A percentile compares a stretch with the other conserved stretches of the same genome.
phyloP scores from a whole-genome alignment of 163 green algal genomes.

The Trebouxia gelatinosa region DNA sequence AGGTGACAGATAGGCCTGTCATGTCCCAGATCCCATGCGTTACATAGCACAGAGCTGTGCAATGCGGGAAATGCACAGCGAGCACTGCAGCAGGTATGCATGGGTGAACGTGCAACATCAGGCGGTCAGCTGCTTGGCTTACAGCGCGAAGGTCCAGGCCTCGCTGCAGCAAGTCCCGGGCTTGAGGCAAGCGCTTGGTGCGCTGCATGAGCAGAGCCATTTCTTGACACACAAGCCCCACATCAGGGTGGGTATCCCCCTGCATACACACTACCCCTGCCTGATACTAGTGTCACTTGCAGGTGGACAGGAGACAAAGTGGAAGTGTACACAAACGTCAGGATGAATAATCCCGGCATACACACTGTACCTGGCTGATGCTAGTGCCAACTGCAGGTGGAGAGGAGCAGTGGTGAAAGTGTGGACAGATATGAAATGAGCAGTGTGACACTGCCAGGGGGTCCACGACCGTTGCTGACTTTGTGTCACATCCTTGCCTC shows the following conservation, averaged over 20 bases:
- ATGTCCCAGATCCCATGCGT: background rate
- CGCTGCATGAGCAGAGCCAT: constrained; percentile 6
- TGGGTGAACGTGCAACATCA: background rate
- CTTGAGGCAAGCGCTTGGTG: constrained; percentile 7
- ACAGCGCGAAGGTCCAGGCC: background rate
- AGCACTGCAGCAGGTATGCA: background rate
- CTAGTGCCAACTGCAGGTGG: too few relatives aligned
- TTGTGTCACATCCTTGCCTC: too few relatives aligned
- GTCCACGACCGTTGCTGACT: too few relatives aligned
- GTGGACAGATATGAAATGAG: too few relatives aligned
- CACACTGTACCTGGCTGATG: too few relatives aligned
- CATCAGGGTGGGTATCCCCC: constrained; percentile 2
- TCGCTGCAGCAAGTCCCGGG: background rate
- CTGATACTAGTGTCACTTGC: too few relatives aligned
- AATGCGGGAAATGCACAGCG: background rate
- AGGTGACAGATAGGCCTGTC: background rate
- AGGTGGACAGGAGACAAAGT: too few relatives aligned
- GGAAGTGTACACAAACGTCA: too few relatives aligned
- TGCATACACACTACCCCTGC: too few relatives aligned
- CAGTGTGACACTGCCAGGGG: too few relatives aligned
- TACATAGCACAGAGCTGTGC: background rate
- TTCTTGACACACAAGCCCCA: constrained; percentile 4
- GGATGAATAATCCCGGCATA: too few relatives aligned
- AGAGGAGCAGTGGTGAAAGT: too few relatives aligned
- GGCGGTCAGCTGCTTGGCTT: background rate